Conservation (phyloP, 2,329 filamentous ascomycete genomes). For the Pestalotiopsis sp. region DNA sequence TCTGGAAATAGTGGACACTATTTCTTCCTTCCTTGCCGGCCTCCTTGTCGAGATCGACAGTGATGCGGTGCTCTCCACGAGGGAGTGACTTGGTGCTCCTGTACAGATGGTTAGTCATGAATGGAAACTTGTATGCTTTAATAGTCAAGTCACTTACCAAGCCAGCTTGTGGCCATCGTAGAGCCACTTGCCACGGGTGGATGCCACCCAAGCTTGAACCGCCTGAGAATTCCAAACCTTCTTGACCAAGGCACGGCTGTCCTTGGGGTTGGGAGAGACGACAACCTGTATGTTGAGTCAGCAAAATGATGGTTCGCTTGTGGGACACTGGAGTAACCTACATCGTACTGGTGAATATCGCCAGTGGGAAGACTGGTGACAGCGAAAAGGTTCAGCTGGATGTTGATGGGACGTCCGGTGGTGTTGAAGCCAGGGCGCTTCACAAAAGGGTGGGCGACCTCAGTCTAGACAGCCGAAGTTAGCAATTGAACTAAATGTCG, state of each 20-base stretch:
- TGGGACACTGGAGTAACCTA: conserved; percentile 44
- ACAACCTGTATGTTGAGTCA: conserved; percentile 51
- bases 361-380: conserved; percentile 60
- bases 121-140: background rate
- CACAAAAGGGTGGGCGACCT: conserved; percentile 34
- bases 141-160: conserved; percentile 59
- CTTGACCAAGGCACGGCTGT: conserved; percentile 60
- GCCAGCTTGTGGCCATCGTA: conserved; percentile 84
- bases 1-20: conserved; percentile 54
- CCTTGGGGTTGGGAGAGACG: conserved; percentile 63
- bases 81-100: conserved; percentile 41
- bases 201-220: conserved; percentile 55
- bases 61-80: conserved; percentile 52
- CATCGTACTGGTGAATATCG: conserved; percentile 81
- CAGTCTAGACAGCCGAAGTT: conserved; percentile 20
- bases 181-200: conserved; percentile 58
- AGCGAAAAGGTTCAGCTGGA: conserved; percentile 74
- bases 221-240: conserved; percentile 72
- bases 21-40: conserved; percentile 33
- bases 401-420: conserved; percentile 49
- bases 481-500: conserved; percentile 11
- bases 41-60: conserved; percentile 67
- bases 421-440: conserved; percentile 58
- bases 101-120: conserved; percentile 14
- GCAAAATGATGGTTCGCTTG: conserved; percentile 12